Base-by-base conservation (phyloP, 768 basidiomycete genomes). In the Cytidiella melzeri region DNA sequence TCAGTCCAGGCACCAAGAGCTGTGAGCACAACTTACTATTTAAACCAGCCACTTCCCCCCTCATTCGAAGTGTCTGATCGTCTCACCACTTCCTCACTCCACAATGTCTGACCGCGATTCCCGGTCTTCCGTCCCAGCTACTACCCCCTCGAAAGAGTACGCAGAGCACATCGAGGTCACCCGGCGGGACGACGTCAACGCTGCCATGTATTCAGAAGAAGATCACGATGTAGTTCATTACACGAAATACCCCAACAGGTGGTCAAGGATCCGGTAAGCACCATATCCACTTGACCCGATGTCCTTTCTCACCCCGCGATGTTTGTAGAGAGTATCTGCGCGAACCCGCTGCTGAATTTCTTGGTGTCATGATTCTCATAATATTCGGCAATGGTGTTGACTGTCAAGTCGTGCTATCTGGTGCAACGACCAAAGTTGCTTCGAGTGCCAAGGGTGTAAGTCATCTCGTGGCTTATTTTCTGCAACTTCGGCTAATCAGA, bases 181-280 rank as follows among this genome's bases (percentile, higher is more conserved):
- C 19, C n/a, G 20, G 4, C 38, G 30, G 1, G 3, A 18, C 6
- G 23, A 45, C 26, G 27, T 12, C 23, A 12, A 20, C 37, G 37
- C 28, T 23, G 15, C 44, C 28, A 40, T 48, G 12, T 41, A 36
- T 23, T 38, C n/a, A 21, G 40, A 34, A 2, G 30, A 34, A 15
- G 30, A 34, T 34, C 9, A 34, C 9, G 24, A 30, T 2, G 27
- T 41, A 19, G 66, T 68, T 12, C 64, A 67, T 49, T 69, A 70
- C 47, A 59, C 67, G 10, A 61, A 52, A 18, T 67, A 72, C 56
- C 77, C 76, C 11, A 82, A 81, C 59, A 57, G 63, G 43, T 82
- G 78, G 81, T 70, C 76, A n/a, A 71, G 57, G 53, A 72, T 74
- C 47, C 74, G 81, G 82, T 82, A 58, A 37, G 69, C 42, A 27